Conservation (phyloP, 2,329 filamentous ascomycete species). For the Sclerotinia subarctica region DNA sequence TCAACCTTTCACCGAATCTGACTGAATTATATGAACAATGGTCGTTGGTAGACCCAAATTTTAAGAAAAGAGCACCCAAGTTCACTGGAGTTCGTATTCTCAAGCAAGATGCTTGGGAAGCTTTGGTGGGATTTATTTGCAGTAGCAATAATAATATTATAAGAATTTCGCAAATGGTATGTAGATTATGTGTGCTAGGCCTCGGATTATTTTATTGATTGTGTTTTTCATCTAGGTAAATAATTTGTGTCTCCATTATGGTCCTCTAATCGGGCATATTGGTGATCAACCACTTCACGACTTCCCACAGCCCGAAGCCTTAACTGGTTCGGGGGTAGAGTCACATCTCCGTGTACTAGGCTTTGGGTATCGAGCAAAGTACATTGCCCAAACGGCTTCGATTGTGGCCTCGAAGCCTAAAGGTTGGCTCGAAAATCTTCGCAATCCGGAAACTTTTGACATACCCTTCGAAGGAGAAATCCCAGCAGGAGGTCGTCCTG, state of each 20-base stretch:
- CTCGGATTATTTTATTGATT: neutral
- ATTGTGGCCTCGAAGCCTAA: conserved; percentile 66
- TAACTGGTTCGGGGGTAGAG: conserved; percentile 76
- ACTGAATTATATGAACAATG: conserved; percentile 77
- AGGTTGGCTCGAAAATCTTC: conserved; percentile 73
- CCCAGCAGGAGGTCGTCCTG: conserved; percentile 46
- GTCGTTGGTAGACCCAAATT: conserved; percentile 82
- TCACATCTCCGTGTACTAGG: conserved; percentile 75
- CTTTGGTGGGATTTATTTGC: conserved; percentile 91
- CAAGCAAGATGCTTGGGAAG: conserved; percentile 94
- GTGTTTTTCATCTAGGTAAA: conserved; percentile 53
- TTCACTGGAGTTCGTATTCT: conserved; percentile 92
- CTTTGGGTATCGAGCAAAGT: conserved; percentile 92
- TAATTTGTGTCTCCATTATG: conserved; percentile 85
- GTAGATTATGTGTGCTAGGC: conserved; percentile 16
- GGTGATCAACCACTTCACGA: conserved; percentile 75
- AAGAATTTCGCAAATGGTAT: conserved; percentile 90
- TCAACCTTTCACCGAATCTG: conserved; percentile 80
- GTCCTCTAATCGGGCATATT: conserved; percentile 68
- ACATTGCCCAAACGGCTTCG: conserved; percentile 80
- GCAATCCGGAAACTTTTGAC: conserved; percentile 80
- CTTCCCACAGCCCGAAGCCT: conserved; percentile 72
- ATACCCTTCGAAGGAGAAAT: conserved; percentile 52
- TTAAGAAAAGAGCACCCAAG: conserved; percentile 77
- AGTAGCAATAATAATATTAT: conserved; percentile 98